Percentiles rank a stretch among this genome's conserved stretches.
phyloP scores from a whole-genome alignment of 768 basidiomycete species.

The Infundibulicybe gibba region DNA sequence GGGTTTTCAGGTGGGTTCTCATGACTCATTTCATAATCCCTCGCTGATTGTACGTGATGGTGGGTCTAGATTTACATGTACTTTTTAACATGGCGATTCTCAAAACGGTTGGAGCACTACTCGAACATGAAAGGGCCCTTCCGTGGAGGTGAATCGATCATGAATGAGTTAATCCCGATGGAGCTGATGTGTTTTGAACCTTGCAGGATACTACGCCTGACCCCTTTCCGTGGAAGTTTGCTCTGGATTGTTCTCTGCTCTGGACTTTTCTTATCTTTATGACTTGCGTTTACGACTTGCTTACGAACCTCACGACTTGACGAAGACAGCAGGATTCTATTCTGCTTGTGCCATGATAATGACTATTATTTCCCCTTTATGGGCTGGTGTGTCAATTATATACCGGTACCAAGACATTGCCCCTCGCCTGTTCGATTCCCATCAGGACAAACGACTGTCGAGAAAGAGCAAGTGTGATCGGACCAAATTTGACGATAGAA shows the following conservation, averaged over 20 bases:
- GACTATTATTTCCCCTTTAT: neutral
- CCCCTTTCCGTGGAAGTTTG: constrained; percentile 17
- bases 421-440: constrained; percentile 8
- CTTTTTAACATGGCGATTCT: constrained; percentile 74
- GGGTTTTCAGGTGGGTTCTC: constrained; percentile 54
- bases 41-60: constrained; percentile 19
- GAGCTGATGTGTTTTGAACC: constrained; percentile 19
- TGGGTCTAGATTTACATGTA: constrained; percentile 64
- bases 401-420: neutral
- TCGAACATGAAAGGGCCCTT: constrained; percentile 58
- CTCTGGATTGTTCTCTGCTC: constrained; percentile 20
- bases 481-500: constrained; percentile 4
- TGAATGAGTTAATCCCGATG: constrained; percentile 10
- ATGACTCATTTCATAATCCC: constrained; percentile 9
- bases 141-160: constrained; percentile 48
- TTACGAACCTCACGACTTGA: constrained; percentile 13
- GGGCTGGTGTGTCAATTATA: neutral
- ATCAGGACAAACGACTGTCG: constrained; percentile 16
- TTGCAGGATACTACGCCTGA: constrained; percentile 50
- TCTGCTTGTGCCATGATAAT: neutral
- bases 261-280: constrained; percentile 23
- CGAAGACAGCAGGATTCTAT: constrained; percentile 25
- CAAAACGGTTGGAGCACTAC: constrained; percentile 68
- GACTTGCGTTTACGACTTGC: constrained; percentile 17
- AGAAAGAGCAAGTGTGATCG: constrained; percentile 15